phyloP scores from a whole-genome alignment of 805 yeast species.

The Cyberlindnera suaveolens region DNA sequence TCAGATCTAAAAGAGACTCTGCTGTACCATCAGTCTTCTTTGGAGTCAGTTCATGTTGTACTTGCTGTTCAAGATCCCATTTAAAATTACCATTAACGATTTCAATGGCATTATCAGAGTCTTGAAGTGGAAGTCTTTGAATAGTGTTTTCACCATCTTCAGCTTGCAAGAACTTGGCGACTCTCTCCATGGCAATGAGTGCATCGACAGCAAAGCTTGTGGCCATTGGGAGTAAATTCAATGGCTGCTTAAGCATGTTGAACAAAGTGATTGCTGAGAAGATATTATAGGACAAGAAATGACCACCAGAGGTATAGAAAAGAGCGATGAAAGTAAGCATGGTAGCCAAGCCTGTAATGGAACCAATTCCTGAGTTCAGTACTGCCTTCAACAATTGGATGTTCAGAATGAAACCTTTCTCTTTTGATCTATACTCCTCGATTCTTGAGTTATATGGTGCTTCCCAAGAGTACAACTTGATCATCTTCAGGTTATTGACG shows the following conservation, averaged over 20 bases:
- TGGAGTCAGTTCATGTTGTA: background rate
- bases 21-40: conserved; percentile 2
- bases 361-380: conserved; percentile 57
- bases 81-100: conserved; percentile 42
- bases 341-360: conserved; percentile 46
- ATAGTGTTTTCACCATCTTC: conserved; percentile 32
- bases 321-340: conserved; percentile 64
- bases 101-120: conserved; percentile 38
- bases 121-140: conserved; percentile 26
- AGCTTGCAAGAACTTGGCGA: conserved; percentile 37
- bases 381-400: conserved; percentile 63
- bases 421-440: conserved; percentile 48
- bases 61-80: conserved; percentile 41
- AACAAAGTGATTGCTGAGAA: conserved; percentile 70
- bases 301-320: conserved; percentile 35
- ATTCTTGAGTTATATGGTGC: conserved; percentile 60
- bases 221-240: conserved; percentile 62
- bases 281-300: conserved; percentile 50
- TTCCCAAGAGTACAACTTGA: conserved; percentile 92
- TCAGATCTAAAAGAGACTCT: conserved; percentile 11
- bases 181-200: conserved; percentile 46
- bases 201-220: conserved; percentile 60
- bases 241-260: conserved; percentile 52
- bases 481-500: conserved; percentile 68
- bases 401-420: conserved; percentile 52